These are phyloP conservation scores for Lentinus brumalis DNA, from an alignment of 768 basidiomycete genomes.

Conservation along the genomic window DNA sequence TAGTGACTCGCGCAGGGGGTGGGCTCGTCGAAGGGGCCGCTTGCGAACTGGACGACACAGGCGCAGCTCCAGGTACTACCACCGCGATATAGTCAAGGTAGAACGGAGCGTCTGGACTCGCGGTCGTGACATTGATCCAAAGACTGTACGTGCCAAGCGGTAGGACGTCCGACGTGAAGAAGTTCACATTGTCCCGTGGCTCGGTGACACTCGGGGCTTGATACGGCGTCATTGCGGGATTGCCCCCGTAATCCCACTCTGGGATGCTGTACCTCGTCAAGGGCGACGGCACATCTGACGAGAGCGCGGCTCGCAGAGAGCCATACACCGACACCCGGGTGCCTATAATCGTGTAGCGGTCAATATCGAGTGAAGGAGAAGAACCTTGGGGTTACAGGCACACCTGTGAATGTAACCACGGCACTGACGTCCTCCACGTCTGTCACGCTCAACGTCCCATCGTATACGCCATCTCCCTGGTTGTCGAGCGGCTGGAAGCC, in stretches of 20 bases:
- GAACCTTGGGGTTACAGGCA: background rate
- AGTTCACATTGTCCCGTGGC: conserved; percentile 4
- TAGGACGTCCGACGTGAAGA: background rate
- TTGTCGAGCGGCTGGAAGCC: background rate
- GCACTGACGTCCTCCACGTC: background rate
- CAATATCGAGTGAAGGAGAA: background rate
- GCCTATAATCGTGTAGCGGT: background rate
- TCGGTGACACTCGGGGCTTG: background rate
- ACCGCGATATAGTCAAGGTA: conserved; percentile 4
- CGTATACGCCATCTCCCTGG: background rate
- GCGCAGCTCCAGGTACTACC: conserved; percentile 1
- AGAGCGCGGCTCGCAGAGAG: background rate
- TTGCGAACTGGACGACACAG: background rate
- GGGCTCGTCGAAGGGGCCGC: background rate
- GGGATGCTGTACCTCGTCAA: background rate
- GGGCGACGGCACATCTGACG: background rate
- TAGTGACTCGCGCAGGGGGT: background rate
- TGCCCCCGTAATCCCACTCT: background rate
- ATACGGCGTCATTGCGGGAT: background rate
- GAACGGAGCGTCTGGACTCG: background rate
- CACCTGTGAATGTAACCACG: background rate
- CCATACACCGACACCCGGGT: background rate
- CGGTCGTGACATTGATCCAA: conserved; percentile 5
- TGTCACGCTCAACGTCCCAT: background rate
- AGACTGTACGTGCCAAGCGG: background rate